These are phyloP conservation scores for Sungouiella blattae DNA, from an alignment of 805 yeast genomes.

Conservation along the genomic window DNA sequence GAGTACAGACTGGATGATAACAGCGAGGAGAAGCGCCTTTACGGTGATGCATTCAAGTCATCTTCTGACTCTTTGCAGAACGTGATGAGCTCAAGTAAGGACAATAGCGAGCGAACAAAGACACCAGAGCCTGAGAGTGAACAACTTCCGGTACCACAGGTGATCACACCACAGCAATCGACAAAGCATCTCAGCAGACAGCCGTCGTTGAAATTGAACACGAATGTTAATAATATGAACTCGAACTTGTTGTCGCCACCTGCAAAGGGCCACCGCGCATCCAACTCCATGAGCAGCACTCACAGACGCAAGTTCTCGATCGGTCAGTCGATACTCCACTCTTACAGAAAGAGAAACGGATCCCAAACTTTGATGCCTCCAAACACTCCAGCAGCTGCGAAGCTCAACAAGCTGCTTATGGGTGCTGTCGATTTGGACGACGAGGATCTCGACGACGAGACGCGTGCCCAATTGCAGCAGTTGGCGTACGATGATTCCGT, in stretches of 20 bases:
- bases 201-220: slow-evolving; percentile 34
- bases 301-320: slow-evolving; percentile 64
- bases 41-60: slow-evolving; percentile 40
- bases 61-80: slow-evolving; percentile 28
- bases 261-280: slow-evolving; percentile 34
- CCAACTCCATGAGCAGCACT: slow-evolving; percentile 31
- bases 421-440: slow-evolving; percentile 26
- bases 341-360: slow-evolving; percentile 48
- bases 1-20: slow-evolving; percentile 18
- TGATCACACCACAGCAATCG: slow-evolving; percentile 14
- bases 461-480: slow-evolving; percentile 22
- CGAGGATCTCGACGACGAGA: slow-evolving; percentile 28
- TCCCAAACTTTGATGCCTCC: slow-evolving; percentile 44
- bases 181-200: slow-evolving; percentile 31
- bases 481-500: slow-evolving; percentile 54
- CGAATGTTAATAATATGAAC: slow-evolving; percentile 12
- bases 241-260: slow-evolving; percentile 22
- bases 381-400: slow-evolving; percentile 53
- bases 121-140: slow-evolving; percentile 24
- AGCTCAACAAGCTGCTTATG: slow-evolving; percentile 27
- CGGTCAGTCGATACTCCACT: slow-evolving; percentile 52
- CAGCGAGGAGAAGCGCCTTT: slow-evolving; percentile 30
- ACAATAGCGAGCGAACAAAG: slow-evolving; percentile 15
- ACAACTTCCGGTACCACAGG: slow-evolving; percentile 8
- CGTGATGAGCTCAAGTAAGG: slow-evolving; percentile 1